phyloP scores from a whole-genome alignment of 164 flowering plant genomes.

The Vitis cinerea region DNA sequence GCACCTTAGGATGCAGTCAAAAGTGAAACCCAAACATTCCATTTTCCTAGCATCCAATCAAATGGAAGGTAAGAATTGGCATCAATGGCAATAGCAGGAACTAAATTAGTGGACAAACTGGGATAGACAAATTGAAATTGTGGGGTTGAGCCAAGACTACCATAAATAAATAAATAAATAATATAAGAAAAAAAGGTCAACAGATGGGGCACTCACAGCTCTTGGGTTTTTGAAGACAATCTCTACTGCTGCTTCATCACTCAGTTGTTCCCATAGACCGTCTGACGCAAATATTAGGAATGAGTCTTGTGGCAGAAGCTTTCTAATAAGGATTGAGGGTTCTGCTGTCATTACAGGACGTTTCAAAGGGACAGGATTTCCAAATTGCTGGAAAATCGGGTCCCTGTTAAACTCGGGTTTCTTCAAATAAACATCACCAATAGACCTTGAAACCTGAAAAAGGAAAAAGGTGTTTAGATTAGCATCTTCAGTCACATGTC shows the following conservation, averaged over 20 bases:
- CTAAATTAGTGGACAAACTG: neutral
- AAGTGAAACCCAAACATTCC: neutral
- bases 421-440: constrained; percentile 62
- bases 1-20: no score
- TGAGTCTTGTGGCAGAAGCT: constrained; percentile 43
- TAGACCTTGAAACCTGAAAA: constrained; percentile 62
- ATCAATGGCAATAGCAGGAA: neutral
- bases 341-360: constrained; percentile 56
- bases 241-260: constrained; percentile 56
- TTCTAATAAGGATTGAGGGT: constrained; percentile 47
- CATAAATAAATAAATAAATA: neutral
- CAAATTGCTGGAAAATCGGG: constrained; percentile 44
- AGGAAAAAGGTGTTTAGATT: neutral
- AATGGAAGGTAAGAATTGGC: neutral
- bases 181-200: neutral
- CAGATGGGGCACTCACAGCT: constrained; percentile 40
- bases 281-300: constrained; percentile 60
- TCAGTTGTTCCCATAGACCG: constrained; percentile 64
- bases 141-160: neutral
- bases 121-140: neutral
- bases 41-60: neutral
- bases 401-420: constrained; percentile 52
- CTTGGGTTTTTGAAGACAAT: constrained; percentile 57
- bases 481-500: neutral
- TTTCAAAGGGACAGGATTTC: constrained; percentile 38